Conservation (phyloP, 768 basidiomycete species). For the Russula emetica region DNA sequence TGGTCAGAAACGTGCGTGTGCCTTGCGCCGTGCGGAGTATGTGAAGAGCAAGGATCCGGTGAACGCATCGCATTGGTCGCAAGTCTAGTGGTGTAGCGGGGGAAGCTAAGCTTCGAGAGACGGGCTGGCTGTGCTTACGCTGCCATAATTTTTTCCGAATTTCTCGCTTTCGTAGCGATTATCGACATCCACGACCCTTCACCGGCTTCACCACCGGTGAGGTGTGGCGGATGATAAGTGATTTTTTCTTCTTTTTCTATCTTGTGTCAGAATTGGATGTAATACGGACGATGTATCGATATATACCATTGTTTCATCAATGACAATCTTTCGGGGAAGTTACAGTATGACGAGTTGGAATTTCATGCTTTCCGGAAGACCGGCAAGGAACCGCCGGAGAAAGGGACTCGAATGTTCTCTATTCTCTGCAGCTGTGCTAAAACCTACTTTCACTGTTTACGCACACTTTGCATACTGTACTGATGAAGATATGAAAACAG, state of each 20-base stretch:
- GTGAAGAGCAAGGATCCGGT: slow-evolving; percentile 23
- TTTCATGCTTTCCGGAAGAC: no score
- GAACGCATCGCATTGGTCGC: slow-evolving; percentile 18
- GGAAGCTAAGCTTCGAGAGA: slow-evolving; percentile 20
- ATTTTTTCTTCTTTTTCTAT: background rate
- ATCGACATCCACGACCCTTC: background rate
- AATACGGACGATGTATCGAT: background rate
- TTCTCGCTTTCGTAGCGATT: slow-evolving; percentile 25
- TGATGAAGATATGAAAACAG: no score
- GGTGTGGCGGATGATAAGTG: no score
- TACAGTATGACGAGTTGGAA: no score
- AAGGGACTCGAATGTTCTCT: no score
- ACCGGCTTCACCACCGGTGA: no score
- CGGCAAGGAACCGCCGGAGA: no score
- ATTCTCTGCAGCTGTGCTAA: no score
- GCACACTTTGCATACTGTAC: no score
- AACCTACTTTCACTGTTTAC: no score
- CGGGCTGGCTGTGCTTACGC: slow-evolving; percentile 12
- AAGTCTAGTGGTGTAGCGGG: slow-evolving; percentile 24
- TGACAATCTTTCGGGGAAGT: no score
- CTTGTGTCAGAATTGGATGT: background rate
- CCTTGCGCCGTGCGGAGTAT: slow-evolving; percentile 10
- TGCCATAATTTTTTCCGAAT: slow-evolving; percentile 26
- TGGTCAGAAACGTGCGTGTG: slow-evolving; percentile 25
- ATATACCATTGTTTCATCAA: no score